Evolutionary conservation across 176 grass and related monocot species (phyloP).

Genomic region (Carex myosuroides): DNA sequence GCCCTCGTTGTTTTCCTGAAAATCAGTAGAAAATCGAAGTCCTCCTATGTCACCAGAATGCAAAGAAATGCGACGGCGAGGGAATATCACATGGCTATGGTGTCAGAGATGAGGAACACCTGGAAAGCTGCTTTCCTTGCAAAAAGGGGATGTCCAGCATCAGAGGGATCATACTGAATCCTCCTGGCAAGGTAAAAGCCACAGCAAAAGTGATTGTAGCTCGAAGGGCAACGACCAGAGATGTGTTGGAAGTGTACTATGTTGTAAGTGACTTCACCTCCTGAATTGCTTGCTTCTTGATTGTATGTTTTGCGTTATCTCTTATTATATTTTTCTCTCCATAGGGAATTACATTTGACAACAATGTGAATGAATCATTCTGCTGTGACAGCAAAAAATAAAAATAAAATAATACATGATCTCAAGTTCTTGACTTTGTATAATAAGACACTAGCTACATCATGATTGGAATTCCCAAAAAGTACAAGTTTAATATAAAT

Average conservation of each 20-base stretch:
- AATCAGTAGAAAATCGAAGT: neutral
- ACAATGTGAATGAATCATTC: neutral
- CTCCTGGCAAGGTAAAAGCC: conserved; percentile 4
- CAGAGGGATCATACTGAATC: neutral
- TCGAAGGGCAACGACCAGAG: neutral
- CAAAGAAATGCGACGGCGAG: neutral
- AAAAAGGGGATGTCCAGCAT: neutral
- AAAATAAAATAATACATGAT: too few relatives aligned
- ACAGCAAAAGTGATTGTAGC: conserved; percentile 14
- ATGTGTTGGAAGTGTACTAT: neutral
- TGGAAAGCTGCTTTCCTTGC: neutral
- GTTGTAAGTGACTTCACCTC: neutral
- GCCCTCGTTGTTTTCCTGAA: conserved; percentile 8
- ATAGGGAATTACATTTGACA: neutral
- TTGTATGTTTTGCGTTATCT: neutral
- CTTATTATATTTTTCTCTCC: too few relatives aligned
- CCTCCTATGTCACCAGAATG: neutral
- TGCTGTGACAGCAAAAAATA: neutral
- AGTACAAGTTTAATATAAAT: too few relatives aligned
- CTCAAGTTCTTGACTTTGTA: too few relatives aligned
- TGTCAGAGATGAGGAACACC: conserved; percentile 12
- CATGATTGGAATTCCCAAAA: neutral
- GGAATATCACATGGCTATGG: conserved; percentile 9
- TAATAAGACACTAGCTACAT: neutral
- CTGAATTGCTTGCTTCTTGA: neutral